Conservation (phyloP, 257 asterid species). For the Scutellaria minor region DNA sequence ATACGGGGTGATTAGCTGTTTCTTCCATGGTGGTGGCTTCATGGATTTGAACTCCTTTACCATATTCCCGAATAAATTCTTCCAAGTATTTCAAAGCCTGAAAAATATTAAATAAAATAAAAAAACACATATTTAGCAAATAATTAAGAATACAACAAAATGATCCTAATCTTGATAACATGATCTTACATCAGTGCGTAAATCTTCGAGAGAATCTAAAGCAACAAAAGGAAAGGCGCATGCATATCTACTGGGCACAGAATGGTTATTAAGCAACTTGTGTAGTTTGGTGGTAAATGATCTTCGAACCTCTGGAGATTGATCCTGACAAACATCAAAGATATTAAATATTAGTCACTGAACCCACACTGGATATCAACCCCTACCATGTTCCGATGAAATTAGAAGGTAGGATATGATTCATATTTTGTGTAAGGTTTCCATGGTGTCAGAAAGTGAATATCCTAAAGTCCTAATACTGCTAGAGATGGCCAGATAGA, state of each 20-base stretch:
- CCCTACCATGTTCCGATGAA: slow-evolving; percentile 11
- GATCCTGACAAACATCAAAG: slow-evolving; percentile 57
- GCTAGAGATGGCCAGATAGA: slow-evolving; percentile 5
- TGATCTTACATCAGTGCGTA: slow-evolving; percentile 60
- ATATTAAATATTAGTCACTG: slow-evolving; percentile 21
- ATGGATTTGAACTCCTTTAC: slow-evolving; percentile 53
- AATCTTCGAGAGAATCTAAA: slow-evolving; percentile 54
- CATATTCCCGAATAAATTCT: slow-evolving; percentile 52
- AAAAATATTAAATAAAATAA: slow-evolving; percentile 31
- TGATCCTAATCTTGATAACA: slow-evolving; percentile 7
- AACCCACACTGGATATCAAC: slow-evolving; percentile 5
- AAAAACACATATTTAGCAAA: slow-evolving; percentile 19
- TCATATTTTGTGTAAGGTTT: slow-evolving; percentile 7
- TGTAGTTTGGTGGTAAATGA: slow-evolving; percentile 64
- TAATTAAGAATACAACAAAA: slow-evolving; percentile 32
- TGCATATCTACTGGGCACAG: slow-evolving; percentile 80
- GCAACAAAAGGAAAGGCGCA: slow-evolving; percentile 76
- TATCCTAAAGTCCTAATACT: slow-evolving; percentile 4
- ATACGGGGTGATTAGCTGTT: slow-evolving; percentile 64
- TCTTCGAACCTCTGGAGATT: slow-evolving; percentile 55
- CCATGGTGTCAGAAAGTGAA: slow-evolving; percentile 19
- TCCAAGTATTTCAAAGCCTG: slow-evolving; percentile 68
- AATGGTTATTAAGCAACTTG: slow-evolving; percentile 59
- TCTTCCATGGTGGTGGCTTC: slow-evolving; percentile 46
- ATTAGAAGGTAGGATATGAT: slow-evolving; percentile 24